These are phyloP conservation scores for Oidium heveae DNA, from an alignment of 2,329 filamentous ascomycete species.

Conservation along the genomic window DNA sequence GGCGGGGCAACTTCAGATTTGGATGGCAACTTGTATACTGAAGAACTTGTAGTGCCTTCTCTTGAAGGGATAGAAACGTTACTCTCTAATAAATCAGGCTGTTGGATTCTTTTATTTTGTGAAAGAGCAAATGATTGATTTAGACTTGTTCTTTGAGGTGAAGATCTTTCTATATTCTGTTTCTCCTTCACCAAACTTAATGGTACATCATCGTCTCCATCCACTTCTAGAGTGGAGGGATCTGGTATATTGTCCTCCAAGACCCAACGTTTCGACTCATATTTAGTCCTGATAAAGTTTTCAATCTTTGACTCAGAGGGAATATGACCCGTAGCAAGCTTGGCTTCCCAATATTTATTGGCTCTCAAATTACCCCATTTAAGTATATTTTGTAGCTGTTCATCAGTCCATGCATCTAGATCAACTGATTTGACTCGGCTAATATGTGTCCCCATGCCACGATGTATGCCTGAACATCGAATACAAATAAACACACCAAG, in stretches of 20 bases:
- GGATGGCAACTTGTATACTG: slow-evolving; percentile 24
- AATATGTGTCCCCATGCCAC: slow-evolving; percentile 97
- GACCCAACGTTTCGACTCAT: slow-evolving; percentile 96
- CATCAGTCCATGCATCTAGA: slow-evolving; percentile 94
- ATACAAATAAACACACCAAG: slow-evolving; percentile 94
- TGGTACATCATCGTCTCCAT: slow-evolving; percentile 63
- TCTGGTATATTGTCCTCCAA: slow-evolving; percentile 94
- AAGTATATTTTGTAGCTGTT: slow-evolving; percentile 80
- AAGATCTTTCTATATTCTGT: slow-evolving; percentile 30
- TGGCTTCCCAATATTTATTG: slow-evolving; percentile 98
- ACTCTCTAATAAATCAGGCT: slow-evolving; percentile 64
- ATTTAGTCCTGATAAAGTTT: slow-evolving; percentile 98
- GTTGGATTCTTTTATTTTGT: slow-evolving; percentile 20
- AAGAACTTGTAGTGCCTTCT: slow-evolving; percentile 45
- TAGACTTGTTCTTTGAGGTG: slow-evolving; percentile 12
- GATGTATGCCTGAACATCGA: slow-evolving; percentile 92
- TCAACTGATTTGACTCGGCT: slow-evolving; percentile 96
- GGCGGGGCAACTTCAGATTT: slow-evolving; percentile 41
- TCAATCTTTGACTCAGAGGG: slow-evolving; percentile 96
- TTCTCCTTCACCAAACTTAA: slow-evolving; percentile 39
- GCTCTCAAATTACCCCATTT: slow-evolving; percentile 91
- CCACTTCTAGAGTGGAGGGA: slow-evolving; percentile 60
- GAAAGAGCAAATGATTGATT: slow-evolving; percentile 10
- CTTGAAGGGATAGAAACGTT: slow-evolving; percentile 36
- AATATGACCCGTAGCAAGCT: slow-evolving; percentile 70